Conservation (phyloP, 768 basidiomycete genomes). For the Pisolithus orientalis region DNA sequence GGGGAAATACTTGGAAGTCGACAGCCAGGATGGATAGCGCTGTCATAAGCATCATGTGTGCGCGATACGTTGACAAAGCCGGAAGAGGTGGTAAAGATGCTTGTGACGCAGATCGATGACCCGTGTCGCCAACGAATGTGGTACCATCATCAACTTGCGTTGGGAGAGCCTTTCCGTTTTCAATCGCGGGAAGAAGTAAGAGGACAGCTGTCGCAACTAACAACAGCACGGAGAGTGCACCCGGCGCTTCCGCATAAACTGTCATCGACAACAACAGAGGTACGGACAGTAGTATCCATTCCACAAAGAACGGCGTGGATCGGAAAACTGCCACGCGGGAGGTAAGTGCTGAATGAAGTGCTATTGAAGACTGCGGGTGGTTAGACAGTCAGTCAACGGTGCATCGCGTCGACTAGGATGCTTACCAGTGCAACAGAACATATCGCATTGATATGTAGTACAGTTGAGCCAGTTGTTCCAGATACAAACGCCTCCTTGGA, state of each 20-base stretch:
- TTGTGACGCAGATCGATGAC: not conserved
- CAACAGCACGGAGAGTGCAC: conserved; percentile 44
- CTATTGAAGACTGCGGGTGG: conserved; percentile 55
- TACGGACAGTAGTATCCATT: conserved; percentile 61
- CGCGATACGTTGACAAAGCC: conserved; percentile 80
- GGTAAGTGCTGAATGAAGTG: conserved; percentile 55
- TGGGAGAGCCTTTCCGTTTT: conserved; percentile 46
- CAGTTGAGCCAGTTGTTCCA: conserved; percentile 61
- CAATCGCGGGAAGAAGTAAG: conserved; percentile 36
- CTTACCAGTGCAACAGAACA: conserved; percentile 61
- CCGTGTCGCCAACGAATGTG: not conserved
- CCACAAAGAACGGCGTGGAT: conserved; percentile 34
- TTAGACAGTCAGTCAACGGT: conserved; percentile 21
- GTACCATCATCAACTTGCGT: conserved; percentile 25
- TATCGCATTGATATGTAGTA: conserved; percentile 62
- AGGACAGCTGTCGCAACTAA: conserved; percentile 40
- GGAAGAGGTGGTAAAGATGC: conserved; percentile 44
- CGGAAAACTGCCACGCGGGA: conserved; percentile 40
- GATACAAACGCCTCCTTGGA: conserved; percentile 83
- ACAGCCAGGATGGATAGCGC: conserved; percentile 89
- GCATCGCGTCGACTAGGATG: conserved; percentile 6
- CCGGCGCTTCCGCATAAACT: conserved; percentile 54
- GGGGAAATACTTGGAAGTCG: conserved; percentile 90
- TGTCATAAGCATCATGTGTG: conserved; percentile 95
- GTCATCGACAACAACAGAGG: conserved; percentile 86